These are phyloP conservation scores for Cercospora sp. DNA, from an alignment of 2,329 filamentous ascomycete genomes.

Conservation along the genomic window DNA sequence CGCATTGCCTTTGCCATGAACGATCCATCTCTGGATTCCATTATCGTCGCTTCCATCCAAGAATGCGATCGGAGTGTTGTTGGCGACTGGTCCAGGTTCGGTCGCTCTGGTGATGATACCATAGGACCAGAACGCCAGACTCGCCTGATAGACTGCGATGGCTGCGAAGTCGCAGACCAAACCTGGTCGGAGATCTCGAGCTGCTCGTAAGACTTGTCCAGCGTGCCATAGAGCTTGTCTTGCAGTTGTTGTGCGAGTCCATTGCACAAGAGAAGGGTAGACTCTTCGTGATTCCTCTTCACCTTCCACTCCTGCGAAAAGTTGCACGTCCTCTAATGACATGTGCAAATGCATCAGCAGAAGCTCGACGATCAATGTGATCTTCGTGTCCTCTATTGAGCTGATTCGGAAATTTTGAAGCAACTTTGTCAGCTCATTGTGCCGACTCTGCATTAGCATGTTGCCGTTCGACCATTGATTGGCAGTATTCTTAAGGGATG, in stretches of 20 bases:
- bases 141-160: constrained; percentile 67
- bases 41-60: constrained; percentile 59
- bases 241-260: constrained; percentile 57
- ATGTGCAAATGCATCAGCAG: constrained; percentile 65
- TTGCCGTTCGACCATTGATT: constrained; percentile 42
- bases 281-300: constrained; percentile 63
- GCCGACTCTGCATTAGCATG: constrained; percentile 53
- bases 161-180: constrained; percentile 61
- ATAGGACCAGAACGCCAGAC: constrained; percentile 68
- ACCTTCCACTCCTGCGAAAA: constrained; percentile 67
- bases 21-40: constrained; percentile 47
- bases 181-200: constrained; percentile 46
- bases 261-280: constrained; percentile 60
- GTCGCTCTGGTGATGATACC: constrained; percentile 53
- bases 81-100: constrained; percentile 45
- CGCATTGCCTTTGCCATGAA: constrained; percentile 38
- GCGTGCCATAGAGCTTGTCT: constrained; percentile 67
- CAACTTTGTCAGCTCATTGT: constrained; percentile 62
- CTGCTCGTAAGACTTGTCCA: constrained; percentile 64
- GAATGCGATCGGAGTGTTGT: constrained; percentile 45
- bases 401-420: constrained; percentile 54
- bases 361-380: constrained; percentile 49
- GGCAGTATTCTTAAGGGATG: constrained; percentile 53
- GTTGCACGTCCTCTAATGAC: constrained; percentile 64
- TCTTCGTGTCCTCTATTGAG: constrained; percentile 39